Evolutionary conservation across 345 rosid genomes (phyloP).

Genomic region (Eucalyptus sideroxylon): DNA sequence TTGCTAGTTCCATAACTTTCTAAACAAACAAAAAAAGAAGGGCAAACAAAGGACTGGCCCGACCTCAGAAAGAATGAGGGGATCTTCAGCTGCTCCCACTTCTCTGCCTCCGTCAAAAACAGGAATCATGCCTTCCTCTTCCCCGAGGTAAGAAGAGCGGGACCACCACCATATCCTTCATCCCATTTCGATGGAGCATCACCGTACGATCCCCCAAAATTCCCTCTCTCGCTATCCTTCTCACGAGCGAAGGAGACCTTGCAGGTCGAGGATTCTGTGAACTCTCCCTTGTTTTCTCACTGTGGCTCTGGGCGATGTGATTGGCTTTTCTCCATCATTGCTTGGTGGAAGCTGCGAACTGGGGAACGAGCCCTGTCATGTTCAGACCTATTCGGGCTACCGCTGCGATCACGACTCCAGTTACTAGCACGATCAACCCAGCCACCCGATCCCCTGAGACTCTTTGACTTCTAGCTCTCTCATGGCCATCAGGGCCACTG

Average conservation of each 20-base stretch:
- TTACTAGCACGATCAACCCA: neutral
- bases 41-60: neutral
- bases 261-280: neutral
- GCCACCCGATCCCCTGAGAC: no score
- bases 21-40: neutral
- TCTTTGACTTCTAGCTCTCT: neutral
- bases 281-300: neutral
- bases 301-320: neutral
- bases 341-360: constrained; percentile 57
- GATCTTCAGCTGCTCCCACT: neutral
- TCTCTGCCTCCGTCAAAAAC: neutral
- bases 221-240: neutral
- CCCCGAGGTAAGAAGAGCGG: neutral
- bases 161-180: neutral
- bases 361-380: constrained; percentile 27
- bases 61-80: neutral
- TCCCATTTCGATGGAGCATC: neutral
- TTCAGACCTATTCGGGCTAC: constrained; percentile 49
- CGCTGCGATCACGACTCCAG: constrained; percentile 14
- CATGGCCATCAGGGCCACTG: constrained; percentile 3
- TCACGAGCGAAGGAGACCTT: neutral
- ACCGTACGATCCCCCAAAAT: neutral
- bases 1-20: neutral
- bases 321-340: constrained; percentile 36
- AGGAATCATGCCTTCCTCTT: constrained; percentile 30